A percentile compares a stretch with the other conserved stretches of the same genome.
Evolutionary conservation across 192 early-diverging fungal genomes (phyloP).

Genomic region (Linderina pennispora): DNA sequence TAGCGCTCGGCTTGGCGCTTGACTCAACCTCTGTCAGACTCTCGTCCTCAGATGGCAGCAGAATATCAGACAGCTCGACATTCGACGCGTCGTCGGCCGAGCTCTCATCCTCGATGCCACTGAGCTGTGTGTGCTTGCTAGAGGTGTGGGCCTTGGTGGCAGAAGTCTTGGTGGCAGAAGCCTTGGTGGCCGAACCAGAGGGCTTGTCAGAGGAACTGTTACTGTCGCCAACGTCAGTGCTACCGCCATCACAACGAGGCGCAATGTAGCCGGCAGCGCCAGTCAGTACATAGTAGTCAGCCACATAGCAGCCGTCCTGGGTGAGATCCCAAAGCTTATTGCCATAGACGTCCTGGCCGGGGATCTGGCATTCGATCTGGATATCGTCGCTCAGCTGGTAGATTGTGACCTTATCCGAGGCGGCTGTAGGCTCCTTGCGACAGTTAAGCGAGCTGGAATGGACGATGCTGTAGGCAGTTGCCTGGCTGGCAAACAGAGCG

Average conservation of each 20-base stretch:
- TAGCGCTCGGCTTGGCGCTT: no score
- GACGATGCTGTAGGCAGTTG: conserved; percentile 23
- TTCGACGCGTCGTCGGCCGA: no score
- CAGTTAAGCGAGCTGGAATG: conserved; percentile 36
- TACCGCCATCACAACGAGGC: not conserved
- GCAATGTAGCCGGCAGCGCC: not conserved
- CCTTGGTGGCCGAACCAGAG: not conserved
- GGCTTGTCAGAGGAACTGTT: not conserved
- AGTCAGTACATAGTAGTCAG: conserved; percentile 41
- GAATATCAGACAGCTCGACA: no score
- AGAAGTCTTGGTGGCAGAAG: not conserved
- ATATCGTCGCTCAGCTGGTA: conserved; percentile 34
- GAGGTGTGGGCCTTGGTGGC: no score
- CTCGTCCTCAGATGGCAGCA: no score
- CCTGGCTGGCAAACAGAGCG: conserved; percentile 7
- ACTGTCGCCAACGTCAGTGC: not conserved
- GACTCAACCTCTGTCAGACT: no score
- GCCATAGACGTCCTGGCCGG: conserved; percentile 21
- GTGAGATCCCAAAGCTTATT: conserved; percentile 40
- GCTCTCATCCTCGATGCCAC: no score
- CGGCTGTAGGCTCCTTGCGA: conserved; percentile 26
- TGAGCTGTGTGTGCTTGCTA: no score
- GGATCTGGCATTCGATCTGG: conserved; percentile 33
- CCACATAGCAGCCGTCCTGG: conserved; percentile 40
- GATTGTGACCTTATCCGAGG: conserved; percentile 15